Evolutionary conservation across 2,329 filamentous ascomycete genomes (phyloP), one percentile per base, ranked within the genome.

Genomic region (Cladophialophora yegresii): DNA sequence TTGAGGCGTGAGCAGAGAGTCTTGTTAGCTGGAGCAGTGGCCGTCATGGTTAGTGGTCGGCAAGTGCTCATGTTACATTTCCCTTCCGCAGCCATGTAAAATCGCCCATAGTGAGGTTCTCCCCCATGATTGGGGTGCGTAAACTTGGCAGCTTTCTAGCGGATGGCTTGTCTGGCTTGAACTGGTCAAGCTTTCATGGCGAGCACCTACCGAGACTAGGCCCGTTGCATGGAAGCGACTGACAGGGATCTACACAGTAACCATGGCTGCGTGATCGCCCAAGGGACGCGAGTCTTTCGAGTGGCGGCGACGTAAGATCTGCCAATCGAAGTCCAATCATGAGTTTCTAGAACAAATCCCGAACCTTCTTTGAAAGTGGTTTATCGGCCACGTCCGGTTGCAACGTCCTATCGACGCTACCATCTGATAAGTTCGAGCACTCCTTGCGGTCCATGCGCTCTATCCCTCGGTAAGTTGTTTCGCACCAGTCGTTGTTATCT

Each of bases 21-120:
- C n/a, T n/a, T 5, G 47, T 3, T 12, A 20, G 47, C 13, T 30
- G 51, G 26, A 33, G n/a, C 0, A 12, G 16, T 3, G 28, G 28
- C 45, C 16, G n/a, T 22, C 16, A 51, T 58, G 43, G 56, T 23
- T 28, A n/a, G 33, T 2, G 40, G 23, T 47, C 9, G 47, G 45
- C 10, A 26, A 4, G n/a, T 30, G 40, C n/a, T 58, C 40, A 58
- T 32, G 56, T 58, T 58, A 58, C 56, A 58, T 40, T 50, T 33
- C 26, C 10, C 33, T n/a, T 4, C 56, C 28, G 12, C 47, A 36
- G 26, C n/a, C n/a, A n/a, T n/a, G n/a, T 49, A 28, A n/a, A 32
- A 33, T 33, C 45, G 56, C 13, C 13, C 43, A 33, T 16, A 3
- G 5, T 22, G 43, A 58, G 28, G 45, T 50, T 51, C 33, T 2